Base-by-base conservation (phyloP, 768 basidiomycete species). In the Crassisporium funariophilum region DNA sequence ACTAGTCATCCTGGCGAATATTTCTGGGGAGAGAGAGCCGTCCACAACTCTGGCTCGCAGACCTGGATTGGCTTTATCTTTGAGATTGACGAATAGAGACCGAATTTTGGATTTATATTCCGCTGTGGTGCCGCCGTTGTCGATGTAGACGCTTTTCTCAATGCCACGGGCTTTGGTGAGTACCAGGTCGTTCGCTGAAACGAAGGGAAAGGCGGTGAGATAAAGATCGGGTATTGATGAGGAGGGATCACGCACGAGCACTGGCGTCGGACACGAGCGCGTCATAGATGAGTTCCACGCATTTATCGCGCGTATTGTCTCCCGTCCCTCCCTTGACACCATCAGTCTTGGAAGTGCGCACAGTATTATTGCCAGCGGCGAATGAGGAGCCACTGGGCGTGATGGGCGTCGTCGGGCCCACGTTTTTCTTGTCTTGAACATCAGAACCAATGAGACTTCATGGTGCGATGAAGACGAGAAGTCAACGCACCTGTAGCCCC, bases 31-130 rank as follows among this genome's bases (percentile, higher is more conserved):
- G 1, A 97, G 67, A 15, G 88, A 85, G 1, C 95, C 95, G 31
- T 84, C 81, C 24, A 95, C 88, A 50, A 99, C 81, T 55, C 82
- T 86, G 61, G 88, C 89, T 35, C 95, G 77, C 45, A 99, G 64
- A 21, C 78, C 77, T 12, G 94, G 93, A 66, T 99, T 99, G 56
- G 85, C 82, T 70, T 92, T 94, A 67, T 95, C 95, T 67, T 97
- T 98, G 57, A 99, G 76, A 66, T 98, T 98, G 56, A 95, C 86
- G 62, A 82, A 95, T 35, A 98, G 67, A 20, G 86, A 85, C 21
- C 97, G 84, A 51, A 98, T 89, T 65, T 91, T 97, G 56, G 71
- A 66, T 54, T 83, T 85, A 67, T 93, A 93, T 10, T 71, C 61
- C 0, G 65, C 65, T 0, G 67, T 79, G 1, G 76, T 72, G 15